Percentiles rank a stretch among this genome's conserved stretches.
phyloP scores from a whole-genome alignment of 768 basidiomycete species.

The Russula compacta region DNA sequence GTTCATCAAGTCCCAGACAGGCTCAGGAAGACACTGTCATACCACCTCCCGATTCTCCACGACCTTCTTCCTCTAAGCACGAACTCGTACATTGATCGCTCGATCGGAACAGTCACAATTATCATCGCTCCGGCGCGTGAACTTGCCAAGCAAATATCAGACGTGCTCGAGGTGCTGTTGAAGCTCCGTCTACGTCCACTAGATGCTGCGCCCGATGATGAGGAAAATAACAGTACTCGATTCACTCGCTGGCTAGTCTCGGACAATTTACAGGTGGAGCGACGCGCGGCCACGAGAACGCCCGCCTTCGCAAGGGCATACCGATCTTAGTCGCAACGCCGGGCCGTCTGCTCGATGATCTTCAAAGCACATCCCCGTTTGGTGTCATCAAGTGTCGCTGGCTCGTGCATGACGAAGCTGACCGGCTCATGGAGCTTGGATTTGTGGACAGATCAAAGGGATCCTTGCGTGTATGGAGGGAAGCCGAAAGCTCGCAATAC shows the following conservation, averaged over 20 bases:
- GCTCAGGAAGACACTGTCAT: conserved; percentile 91
- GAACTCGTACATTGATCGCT: conserved; percentile 88
- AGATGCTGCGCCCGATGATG: conserved; percentile 43
- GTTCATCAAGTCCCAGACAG: conserved; percentile 94
- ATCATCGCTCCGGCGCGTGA: conserved; percentile 95
- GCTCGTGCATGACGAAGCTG: conserved; percentile 96
- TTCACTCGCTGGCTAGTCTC: conserved; percentile 91
- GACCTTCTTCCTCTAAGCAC: conserved; percentile 86
- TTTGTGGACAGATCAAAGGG: conserved; percentile 90
- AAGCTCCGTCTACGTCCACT: conserved; percentile 61
- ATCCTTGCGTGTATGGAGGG: conserved; percentile 86
- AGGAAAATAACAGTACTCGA: conserved; percentile 33
- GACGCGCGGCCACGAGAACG: conserved; percentile 91
- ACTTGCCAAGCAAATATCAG: conserved; percentile 92
- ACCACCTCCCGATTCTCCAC: conserved; percentile 89
- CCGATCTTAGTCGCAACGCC: conserved; percentile 96
- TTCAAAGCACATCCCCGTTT: conserved; percentile 91
- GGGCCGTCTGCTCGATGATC: conserved; percentile 88
- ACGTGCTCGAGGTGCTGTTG: conserved; percentile 80
- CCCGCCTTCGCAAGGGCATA: conserved; percentile 85
- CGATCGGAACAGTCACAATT: conserved; percentile 88
- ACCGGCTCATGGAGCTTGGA: conserved; percentile 94
- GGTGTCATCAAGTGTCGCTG: conserved; percentile 90
- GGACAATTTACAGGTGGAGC: conserved; percentile 88
- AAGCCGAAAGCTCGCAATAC: conserved; percentile 58